These are phyloP conservation scores for Trifolium fragiferum DNA, from an alignment of 306 rosid species.

Conservation along the genomic window DNA sequence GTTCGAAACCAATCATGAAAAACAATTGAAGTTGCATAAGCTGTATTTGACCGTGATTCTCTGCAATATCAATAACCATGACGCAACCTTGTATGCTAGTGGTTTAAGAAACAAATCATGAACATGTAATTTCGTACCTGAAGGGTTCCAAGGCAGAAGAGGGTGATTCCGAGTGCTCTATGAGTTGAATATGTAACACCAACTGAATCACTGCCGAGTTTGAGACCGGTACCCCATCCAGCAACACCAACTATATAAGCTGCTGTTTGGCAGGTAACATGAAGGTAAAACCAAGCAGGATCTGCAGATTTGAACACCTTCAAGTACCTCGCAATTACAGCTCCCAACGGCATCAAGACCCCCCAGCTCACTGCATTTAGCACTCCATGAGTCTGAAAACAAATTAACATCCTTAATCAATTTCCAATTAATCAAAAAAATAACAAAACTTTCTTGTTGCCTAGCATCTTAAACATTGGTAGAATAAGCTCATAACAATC, in stretches of 20 bases:
- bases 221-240: constrained; percentile 97
- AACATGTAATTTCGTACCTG: constrained; percentile 56
- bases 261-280: constrained; percentile 79
- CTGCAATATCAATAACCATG: neutral
- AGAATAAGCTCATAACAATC: neutral
- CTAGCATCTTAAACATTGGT: neutral
- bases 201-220: constrained; percentile 75
- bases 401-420: constrained; percentile 17
- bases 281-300: constrained; percentile 98
- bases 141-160: constrained; percentile 89
- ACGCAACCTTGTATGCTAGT: neutral
- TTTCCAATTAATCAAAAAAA: neutral
- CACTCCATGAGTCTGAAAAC: constrained; percentile 71
- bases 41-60: neutral
- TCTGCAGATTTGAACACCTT: constrained; percentile 82
- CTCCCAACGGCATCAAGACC: constrained; percentile 74
- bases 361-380: constrained; percentile 86
- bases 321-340: constrained; percentile 78
- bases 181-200: constrained; percentile 53
- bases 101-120: neutral
- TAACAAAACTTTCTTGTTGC: constrained; percentile 1
- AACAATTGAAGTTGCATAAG: neutral
- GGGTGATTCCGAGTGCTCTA: constrained; percentile 68
- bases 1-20: neutral
- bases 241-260: constrained; percentile 89